Evolutionary conservation across 352 stramenopile genomes (phyloP), one percentile per base, ranked within the genome.

Genomic region (Pythium brassicae): DNA sequence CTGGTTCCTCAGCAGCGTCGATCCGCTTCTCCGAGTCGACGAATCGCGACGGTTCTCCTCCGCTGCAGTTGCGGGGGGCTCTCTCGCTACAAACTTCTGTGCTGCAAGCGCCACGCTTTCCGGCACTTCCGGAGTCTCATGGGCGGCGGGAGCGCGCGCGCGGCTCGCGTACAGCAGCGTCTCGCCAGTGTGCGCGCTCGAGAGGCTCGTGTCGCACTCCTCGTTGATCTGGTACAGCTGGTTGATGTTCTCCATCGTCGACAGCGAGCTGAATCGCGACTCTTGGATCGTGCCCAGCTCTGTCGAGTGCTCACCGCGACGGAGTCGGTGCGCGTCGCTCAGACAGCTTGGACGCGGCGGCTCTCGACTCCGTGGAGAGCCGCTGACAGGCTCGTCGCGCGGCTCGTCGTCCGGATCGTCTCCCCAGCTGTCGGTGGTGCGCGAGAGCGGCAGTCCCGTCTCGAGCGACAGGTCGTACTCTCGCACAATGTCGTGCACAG

Each of bases 351-450:
- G 29, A 35, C 29, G 35, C 3, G n/a, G 42, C 20, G 19, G 14
- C 11, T 59, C 53, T 19, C 23, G 29, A 15, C 19, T 40, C 22
- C 45, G 44, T 40, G 46, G 26, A 29, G 55, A 46, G 15, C 46
- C 35, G 37, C 32, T 32, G 7, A 48, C 40, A 9, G 39, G 34
- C 5, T 61, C 55, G 26, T 61, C 46, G n/a, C 47, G 55, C 32
- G 39, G 23, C 1, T 61, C 55, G n/a, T 61, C 55, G 12, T 61
- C 55, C 7, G 37, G 55, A 11, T 67, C 75, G 23, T 86, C 75
- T 29, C 69, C 75, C 75, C 75, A 86, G 60, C 72, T 83, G 46
- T 86, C 75, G 4, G 75, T 86, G 17, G 75, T 86, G 51, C 75
- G 59, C 26, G 75, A 86, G 44, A 86, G 62, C 12, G 75, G 75